A percentile compares a stretch with the other conserved stretches of the same genome.
phyloP scores from a whole-genome alignment of 495 filamentous ascomycete genomes.

The Penicillium salamii region DNA sequence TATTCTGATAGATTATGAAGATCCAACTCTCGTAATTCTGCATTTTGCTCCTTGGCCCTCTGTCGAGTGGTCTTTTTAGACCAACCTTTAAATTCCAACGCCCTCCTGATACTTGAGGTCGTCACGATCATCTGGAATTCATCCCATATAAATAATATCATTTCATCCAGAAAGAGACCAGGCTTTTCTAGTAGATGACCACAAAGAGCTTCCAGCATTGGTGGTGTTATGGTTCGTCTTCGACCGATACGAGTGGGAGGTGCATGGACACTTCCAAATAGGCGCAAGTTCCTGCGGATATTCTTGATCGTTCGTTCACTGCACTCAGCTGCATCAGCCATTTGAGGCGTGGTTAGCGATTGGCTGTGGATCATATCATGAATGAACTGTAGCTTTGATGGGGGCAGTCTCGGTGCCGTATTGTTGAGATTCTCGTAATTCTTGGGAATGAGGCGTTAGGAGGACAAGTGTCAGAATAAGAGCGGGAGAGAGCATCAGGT shows the following conservation, averaged over 20 bases:
- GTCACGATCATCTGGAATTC: conserved; percentile 7
- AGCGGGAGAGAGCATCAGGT: too few species aligned
- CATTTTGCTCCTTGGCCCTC: conserved; percentile 27
- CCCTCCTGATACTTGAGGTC: conserved; percentile 4
- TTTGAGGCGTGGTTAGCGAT: background rate
- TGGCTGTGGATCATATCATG: background rate
- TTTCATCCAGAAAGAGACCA: conserved; percentile 16
- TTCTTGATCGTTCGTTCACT: conserved; percentile 1
- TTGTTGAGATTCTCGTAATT: too few species aligned
- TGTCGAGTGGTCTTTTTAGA: conserved; percentile 10
- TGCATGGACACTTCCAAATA: background rate
- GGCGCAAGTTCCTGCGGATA: background rate
- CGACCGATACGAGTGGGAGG: background rate
- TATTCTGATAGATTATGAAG: conserved; percentile 28
- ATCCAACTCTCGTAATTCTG: conserved; percentile 34
- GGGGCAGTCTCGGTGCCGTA: conserved; percentile 10
- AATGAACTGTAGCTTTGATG: background rate
- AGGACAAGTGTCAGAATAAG: too few species aligned
- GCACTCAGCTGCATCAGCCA: background rate
- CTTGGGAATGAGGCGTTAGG: too few species aligned
- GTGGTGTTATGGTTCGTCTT: background rate
- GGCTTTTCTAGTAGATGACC: conserved; percentile 1
- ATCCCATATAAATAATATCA: conserved; percentile 16
- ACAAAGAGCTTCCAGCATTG: background rate
- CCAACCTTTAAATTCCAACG: conserved; percentile 5